Conservation (phyloP, 306 rosid species). For the Styphnolobium japonicum region DNA sequence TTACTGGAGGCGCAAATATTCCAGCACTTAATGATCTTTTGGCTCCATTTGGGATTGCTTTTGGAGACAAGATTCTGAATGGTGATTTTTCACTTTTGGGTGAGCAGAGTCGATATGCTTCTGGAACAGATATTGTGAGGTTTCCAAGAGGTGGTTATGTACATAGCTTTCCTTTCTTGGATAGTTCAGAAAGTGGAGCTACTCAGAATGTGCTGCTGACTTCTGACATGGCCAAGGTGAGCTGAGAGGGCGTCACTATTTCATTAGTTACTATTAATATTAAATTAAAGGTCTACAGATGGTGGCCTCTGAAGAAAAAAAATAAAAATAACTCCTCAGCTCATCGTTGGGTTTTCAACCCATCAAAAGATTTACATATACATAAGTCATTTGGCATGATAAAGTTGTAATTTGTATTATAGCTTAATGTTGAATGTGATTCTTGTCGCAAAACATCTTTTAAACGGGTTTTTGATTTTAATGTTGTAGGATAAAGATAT, state of each 20-base stretch:
- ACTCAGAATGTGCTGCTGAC: slow-evolving; percentile 78
- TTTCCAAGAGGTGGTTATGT: slow-evolving; percentile 85
- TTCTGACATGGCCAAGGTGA: slow-evolving; percentile 66
- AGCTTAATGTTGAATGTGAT: not conserved
- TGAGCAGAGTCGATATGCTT: slow-evolving; percentile 92
- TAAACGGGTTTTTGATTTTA: not conserved
- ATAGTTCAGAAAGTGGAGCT: slow-evolving; percentile 98
- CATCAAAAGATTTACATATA: not conserved
- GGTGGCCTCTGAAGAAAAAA: not conserved
- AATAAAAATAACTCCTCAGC: not conserved
- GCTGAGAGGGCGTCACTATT: slow-evolving; percentile 15
- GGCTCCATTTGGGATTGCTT: slow-evolving; percentile 96
- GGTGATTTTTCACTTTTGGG: slow-evolving; percentile 92
- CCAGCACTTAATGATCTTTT: slow-evolving; percentile 90
- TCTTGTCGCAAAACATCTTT: not conserved
- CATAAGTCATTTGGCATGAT: not conserved
- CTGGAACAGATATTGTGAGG: slow-evolving; percentile 93
- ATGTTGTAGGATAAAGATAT: not conserved
- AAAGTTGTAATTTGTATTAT: slow-evolving; percentile 2
- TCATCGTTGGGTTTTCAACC: not conserved
- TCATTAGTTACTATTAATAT: not conserved
- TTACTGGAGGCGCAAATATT: slow-evolving; percentile 92
- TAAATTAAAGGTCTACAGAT: not conserved
- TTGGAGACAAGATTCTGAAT: slow-evolving; percentile 88
- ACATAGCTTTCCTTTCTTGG: slow-evolving; percentile 84